These are phyloP conservation scores for Hordeum pubiflorum DNA, from an alignment of 202 grass and related monocot species.

Conservation along the genomic window DNA sequence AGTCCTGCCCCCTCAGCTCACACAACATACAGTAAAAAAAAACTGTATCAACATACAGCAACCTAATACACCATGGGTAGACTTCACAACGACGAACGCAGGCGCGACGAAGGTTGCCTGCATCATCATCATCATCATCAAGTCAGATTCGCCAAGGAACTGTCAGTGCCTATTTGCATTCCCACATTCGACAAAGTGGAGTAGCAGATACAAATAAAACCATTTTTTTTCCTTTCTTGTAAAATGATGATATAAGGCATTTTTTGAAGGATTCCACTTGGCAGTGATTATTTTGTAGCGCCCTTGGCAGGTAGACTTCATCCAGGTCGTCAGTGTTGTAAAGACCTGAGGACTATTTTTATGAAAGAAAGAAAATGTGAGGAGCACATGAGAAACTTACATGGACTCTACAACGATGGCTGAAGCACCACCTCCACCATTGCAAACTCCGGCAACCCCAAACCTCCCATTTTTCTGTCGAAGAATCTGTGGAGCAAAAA, in stretches of 20 bases:
- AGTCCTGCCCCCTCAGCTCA: too few relatives aligned
- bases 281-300: background rate
- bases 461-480: constrained; percentile 63
- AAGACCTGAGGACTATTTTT: background rate
- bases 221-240: background rate
- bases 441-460: constrained; percentile 92
- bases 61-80: background rate
- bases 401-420: constrained; percentile 73
- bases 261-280: background rate
- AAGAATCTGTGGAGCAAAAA: constrained; percentile 49
- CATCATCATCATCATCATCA: constrained; percentile 23
- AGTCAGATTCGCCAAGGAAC: constrained; percentile 5
- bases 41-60: too few relatives aligned
- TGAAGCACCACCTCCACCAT: constrained; percentile 85
- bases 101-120: constrained; percentile 26
- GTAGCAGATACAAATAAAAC: background rate
- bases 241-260: background rate
- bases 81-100: constrained; percentile 35
- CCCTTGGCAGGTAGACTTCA: background rate
- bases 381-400: constrained; percentile 35
- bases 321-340: background rate
- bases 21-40: too few relatives aligned
- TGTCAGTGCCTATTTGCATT: background rate
- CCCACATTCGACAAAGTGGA: too few relatives aligned
- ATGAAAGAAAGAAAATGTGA: background rate